Evolutionary conservation across 805 yeast genomes (phyloP).

Genomic region (Candida ovalis): DNA sequence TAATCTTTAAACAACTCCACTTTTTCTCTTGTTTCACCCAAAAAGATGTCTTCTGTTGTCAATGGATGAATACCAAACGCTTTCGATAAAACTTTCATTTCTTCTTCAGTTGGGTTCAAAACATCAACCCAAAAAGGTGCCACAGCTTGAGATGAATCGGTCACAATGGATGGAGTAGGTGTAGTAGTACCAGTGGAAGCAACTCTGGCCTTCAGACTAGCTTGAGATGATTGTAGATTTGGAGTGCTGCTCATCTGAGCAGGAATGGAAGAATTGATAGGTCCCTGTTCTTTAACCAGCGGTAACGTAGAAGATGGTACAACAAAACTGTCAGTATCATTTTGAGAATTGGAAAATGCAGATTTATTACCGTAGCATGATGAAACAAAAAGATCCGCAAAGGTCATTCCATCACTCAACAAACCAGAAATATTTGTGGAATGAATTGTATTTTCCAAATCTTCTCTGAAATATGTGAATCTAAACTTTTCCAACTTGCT

Average conservation of each 20-base stretch:
- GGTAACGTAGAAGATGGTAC: neutral
- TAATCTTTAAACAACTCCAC: conserved; percentile 87
- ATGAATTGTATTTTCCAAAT: conserved; percentile 83
- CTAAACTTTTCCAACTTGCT: conserved; percentile 50
- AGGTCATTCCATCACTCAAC: conserved; percentile 51
- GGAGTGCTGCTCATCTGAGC: neutral
- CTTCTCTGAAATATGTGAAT: conserved; percentile 90
- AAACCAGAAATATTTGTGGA: conserved; percentile 85
- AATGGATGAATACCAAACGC: conserved; percentile 95
- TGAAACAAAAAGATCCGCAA: conserved; percentile 60
- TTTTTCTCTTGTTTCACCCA: conserved; percentile 93
- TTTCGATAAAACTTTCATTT: conserved; percentile 86
- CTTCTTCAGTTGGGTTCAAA: conserved; percentile 91
- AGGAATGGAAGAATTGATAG: neutral
- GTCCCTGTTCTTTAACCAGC: conserved; percentile 1
- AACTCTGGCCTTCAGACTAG: conserved; percentile 8
- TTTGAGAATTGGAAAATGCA: neutral
- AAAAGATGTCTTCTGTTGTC: conserved; percentile 90
- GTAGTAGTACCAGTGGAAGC: conserved; percentile 1
- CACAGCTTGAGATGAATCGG: conserved; percentile 18
- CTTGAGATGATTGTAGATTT: conserved; percentile 11
- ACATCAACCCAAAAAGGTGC: conserved; percentile 93
- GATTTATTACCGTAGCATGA: conserved; percentile 29
- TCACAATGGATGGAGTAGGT: conserved; percentile 7
- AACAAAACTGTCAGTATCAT: conserved; percentile 6